Evolutionary conservation across 768 basidiomycete genomes (phyloP).

Genomic region (Solioccasus polychromus): DNA sequence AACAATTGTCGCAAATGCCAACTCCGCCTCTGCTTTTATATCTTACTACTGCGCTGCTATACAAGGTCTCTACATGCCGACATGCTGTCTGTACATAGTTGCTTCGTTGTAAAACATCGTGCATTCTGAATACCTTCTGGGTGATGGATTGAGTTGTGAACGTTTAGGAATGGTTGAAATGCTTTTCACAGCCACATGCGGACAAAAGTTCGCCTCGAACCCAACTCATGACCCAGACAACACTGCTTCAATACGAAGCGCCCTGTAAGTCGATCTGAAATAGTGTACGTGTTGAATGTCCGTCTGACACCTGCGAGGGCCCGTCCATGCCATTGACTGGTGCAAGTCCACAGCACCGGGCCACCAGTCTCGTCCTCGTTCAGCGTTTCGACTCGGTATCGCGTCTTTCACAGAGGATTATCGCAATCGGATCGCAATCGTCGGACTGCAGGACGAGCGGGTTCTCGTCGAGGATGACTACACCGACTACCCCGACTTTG

Average conservation of each 20-base stretch:
- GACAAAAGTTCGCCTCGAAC: conserved; percentile 7
- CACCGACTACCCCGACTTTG: conserved; percentile 82
- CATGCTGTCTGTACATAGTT: conserved; percentile 31
- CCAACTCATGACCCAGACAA: conserved; percentile 64
- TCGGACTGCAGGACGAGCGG: conserved; percentile 80
- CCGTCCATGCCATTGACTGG: conserved; percentile 85
- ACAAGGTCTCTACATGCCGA: conserved; percentile 16
- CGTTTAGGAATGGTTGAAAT: not conserved
- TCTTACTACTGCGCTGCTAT: conserved; percentile 20
- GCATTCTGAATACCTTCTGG: conserved; percentile 12
- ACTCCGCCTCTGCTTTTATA: conserved; percentile 17
- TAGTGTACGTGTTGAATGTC: not conserved
- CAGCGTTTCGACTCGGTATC: conserved; percentile 80
- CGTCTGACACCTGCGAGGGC: conserved; percentile 52
- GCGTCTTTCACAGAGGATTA: conserved; percentile 85
- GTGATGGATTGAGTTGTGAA: not conserved
- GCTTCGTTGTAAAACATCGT: conserved; percentile 27
- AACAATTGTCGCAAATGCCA: conserved; percentile 16
- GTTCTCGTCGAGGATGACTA: conserved; percentile 86
- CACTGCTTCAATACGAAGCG: conserved; percentile 78
- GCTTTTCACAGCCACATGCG: conserved; percentile 25
- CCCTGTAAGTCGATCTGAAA: conserved; percentile 64
- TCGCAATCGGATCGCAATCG: conserved; percentile 76
- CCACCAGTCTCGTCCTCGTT: conserved; percentile 68
- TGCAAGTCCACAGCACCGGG: conserved; percentile 77